Conservation (phyloP, 169 alveolate genomes). For the Plasmodium relictum region DNA sequence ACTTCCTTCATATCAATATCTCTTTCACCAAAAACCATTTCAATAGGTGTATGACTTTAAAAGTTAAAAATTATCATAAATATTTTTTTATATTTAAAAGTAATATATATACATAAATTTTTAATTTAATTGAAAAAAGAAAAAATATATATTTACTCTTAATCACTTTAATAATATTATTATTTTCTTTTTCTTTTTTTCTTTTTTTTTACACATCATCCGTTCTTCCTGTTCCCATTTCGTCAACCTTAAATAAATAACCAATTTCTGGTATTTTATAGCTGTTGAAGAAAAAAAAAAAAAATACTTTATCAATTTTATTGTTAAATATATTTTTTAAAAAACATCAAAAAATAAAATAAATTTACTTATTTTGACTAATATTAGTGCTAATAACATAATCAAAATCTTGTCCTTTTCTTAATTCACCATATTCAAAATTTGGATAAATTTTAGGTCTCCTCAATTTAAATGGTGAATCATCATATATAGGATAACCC, state of each 20-base stretch:
- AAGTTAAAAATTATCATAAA: background rate
- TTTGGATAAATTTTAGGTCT: conserved; percentile 73
- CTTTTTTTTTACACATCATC: conserved; percentile 61
- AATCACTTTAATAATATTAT: background rate
- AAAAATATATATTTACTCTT: background rate
- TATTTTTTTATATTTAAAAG: background rate
- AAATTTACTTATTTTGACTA: conserved; percentile 69
- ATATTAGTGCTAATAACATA: conserved; percentile 76
- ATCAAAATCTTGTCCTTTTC: conserved; percentile 78
- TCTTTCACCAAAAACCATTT: conserved; percentile 78
- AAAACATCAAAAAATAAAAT: no score
- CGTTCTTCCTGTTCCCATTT: conserved; percentile 77
- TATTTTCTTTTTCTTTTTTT: background rate
- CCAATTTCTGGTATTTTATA: conserved; percentile 58
- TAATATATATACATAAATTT: conserved; percentile 6
- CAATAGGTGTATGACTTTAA: conserved; percentile 78
- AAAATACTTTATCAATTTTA: conserved; percentile 1
- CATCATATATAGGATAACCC: conserved; percentile 82
- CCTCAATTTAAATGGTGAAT: conserved; percentile 77
- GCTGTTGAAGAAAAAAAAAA: conserved; percentile 26
- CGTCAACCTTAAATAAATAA: conserved; percentile 67
- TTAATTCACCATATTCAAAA: conserved; percentile 78
- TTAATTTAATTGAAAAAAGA: background rate
- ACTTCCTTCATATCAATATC: conserved; percentile 79
- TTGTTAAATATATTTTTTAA: background rate